Base-by-base conservation (phyloP, 139 green algal genomes). In the Volvox reticuliferus region DNA sequence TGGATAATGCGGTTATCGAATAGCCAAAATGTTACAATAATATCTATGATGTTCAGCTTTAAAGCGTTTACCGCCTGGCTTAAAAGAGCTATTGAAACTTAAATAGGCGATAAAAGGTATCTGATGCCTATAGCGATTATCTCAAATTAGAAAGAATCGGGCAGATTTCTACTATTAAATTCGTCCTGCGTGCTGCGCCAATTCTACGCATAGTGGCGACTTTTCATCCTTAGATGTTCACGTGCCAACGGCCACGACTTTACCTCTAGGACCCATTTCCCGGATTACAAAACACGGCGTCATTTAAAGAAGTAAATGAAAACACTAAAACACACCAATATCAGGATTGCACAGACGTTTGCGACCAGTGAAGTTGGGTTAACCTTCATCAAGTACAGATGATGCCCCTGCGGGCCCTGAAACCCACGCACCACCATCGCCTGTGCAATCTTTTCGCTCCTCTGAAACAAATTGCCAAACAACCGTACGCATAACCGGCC, bases 351-450 rank as follows among this genome's bases (percentile, higher is more conserved):
- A 20, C 83, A 67, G 2, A 82, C n/a, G 33, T 96, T 96, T 2
- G 91, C 93, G 9, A 90, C 1, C 37, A n/a, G 16, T 2, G 69
- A 92, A 19, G 89, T 93, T 5, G 87, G 90, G 78, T 96, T 94
- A 2, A 84, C 89, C 14, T 85, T 87, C 88, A 95, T 96, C 65
- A 96, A 82, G 92, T 98, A 95, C 36, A 97, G 55, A 24, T 88
- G 37, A 37, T 98, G 96, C 18, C 85, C 20, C 22, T 93, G 61
- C 12, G 96, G 94, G 12, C 95, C 95, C 18, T 91, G 83, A 91
- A 98, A 98, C 0, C 96, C 96, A 1, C 96, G 91, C 63, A 96
- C 95, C n/a, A 93, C 76, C 95, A 98, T 97, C 1, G 96, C 96
- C 76, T 96, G 91, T 33, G 94, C 93, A 50, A 97, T 96, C 68